Base-by-base conservation (phyloP, 139 green algal species). In the Chara braunii region DNA sequence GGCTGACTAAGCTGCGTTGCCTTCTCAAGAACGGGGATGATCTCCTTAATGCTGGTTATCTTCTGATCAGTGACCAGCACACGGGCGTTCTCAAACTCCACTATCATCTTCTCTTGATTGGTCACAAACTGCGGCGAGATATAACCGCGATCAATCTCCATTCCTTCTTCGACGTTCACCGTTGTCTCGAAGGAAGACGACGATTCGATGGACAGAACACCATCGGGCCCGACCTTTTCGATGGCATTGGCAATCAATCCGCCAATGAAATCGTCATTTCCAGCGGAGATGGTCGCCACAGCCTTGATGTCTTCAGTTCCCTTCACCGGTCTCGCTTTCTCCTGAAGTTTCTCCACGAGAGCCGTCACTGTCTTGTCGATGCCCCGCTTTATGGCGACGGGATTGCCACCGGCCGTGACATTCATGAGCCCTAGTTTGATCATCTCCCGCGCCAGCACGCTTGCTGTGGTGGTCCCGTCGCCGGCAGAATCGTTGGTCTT, bases 11-110 rank as follows among this genome's bases (percentile, higher is more conserved):
- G 12, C 64, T 79, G 55, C 36, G 51, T 63, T 6, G 79, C 73
- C 69, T 90, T 77, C 77, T 94, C 87, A 37, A 94, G 78, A 22
- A 94, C 60, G 8, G 86, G 86, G 2, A 94, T 66, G 51, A 93
- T 78, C 28, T 90, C 75, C 71, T 85, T 84, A 26, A 91, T 81
- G 31, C 56, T 48, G 58, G 88, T 83, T 52, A 92, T 84, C 77
- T 97, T 97, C 74, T 90, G 79, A 83, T 98, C 92, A 0, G 89
- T 94, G n/a, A 98, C 75, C 53, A 98, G 83, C 69, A 98, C 85
- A 11, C 84, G 60, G 48, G 65, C 79, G 79, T 95, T 95, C 55
- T 96, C 90, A 52, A 90, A 95, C 79, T 96, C 90, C 3, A 88
- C 81, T 51, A 90, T 75, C 81, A 94, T 77, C 18, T 82, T 78